A percentile compares a stretch with the other conserved stretches of the same genome.
These are phyloP conservation scores for Botrytis deweyae DNA, from an alignment of 2,329 filamentous ascomycete genomes.

Conservation along the genomic window DNA sequence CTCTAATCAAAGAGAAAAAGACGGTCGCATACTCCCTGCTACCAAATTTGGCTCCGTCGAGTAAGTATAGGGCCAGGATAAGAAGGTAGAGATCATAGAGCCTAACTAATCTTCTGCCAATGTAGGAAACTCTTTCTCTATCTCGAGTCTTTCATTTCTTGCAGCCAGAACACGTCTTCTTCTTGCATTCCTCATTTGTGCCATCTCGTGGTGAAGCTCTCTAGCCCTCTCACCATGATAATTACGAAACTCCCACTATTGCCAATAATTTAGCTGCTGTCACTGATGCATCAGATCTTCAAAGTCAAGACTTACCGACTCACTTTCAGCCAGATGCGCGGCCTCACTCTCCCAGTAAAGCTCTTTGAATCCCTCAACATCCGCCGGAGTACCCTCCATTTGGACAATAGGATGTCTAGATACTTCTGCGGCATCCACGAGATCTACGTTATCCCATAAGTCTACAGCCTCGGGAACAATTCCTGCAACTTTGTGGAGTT, in stretches of 20 bases:
- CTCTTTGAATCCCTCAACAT: neutral
- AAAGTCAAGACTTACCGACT: neutral
- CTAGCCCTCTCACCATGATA: neutral
- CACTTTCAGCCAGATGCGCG: neutral
- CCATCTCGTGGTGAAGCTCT: conserved; percentile 1
- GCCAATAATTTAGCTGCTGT: neutral
- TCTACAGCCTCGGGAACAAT: conserved; percentile 23
- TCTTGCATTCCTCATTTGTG: conserved; percentile 14
- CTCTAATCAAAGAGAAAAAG: too few species aligned
- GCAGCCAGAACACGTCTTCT: neutral
- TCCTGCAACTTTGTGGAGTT: conserved; percentile 14
- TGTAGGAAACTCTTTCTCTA: neutral
- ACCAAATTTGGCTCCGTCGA: neutral
- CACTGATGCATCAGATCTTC: neutral
- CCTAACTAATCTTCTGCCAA: conserved; percentile 1
- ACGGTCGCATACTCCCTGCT: neutral
- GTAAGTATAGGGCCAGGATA: neutral
- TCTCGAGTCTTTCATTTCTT: neutral
- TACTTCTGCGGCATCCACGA: neutral
- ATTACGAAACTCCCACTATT: neutral
- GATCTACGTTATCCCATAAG: conserved; percentile 25
- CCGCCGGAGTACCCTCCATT: neutral
- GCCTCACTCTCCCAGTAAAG: conserved; percentile 7
- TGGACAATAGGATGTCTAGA: neutral
- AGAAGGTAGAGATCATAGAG: neutral